Conservation (phyloP, 78 protist species). For the Neovahlkampfia damariscottae region DNA sequence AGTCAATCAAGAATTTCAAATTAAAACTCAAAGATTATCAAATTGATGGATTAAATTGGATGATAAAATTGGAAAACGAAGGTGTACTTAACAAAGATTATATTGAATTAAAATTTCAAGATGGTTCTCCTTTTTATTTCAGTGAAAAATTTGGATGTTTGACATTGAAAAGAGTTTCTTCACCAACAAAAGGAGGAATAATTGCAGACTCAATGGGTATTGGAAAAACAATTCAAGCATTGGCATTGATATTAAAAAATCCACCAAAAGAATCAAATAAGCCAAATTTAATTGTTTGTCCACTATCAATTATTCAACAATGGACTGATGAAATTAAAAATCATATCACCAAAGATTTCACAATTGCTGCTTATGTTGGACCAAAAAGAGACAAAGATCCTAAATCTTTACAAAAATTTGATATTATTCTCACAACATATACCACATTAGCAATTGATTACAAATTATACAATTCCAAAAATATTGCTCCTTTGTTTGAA, state of each 20-base stretch:
- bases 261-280: background rate
- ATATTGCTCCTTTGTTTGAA: background rate
- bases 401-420: background rate
- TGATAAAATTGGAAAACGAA: background rate
- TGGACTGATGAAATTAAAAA: conserved; percentile 15
- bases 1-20: background rate
- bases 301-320: conserved; percentile 3
- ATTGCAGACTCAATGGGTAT: conserved; percentile 51
- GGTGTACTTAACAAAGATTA: background rate
- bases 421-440: conserved; percentile 26
- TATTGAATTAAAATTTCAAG: background rate
- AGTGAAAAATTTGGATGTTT: background rate
- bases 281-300: conserved; percentile 8
- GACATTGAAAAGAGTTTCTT: background rate
- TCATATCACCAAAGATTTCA: background rate
- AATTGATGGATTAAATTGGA: background rate
- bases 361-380: background rate
- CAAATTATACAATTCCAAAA: background rate
- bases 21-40: background rate
- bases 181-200: conserved; percentile 46
- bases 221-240: conserved; percentile 41
- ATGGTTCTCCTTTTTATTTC: background rate
- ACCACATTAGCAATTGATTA: background rate
- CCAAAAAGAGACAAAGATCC: background rate
- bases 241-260: conserved; percentile 9